A percentile compares a stretch with the other conserved stretches of the same genome.
Evolutionary conservation across 495 filamentous ascomycete genomes (phyloP).

Genomic region (Evansstolkia leycettana): DNA sequence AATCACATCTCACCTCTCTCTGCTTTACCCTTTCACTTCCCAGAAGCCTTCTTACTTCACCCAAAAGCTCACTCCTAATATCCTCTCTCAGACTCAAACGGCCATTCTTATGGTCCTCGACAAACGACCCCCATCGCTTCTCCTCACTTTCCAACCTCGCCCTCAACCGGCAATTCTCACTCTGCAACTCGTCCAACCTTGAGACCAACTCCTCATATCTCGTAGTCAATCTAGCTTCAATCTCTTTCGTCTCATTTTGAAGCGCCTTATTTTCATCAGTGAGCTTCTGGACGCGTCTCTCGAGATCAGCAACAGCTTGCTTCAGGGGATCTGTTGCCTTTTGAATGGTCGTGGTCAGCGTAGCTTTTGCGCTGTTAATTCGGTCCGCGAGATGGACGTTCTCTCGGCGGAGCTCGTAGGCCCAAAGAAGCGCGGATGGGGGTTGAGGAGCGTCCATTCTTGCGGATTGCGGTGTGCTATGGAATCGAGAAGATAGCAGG

Average conservation of each 20-base stretch:
- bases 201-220: conserved; percentile 2
- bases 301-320: conserved; percentile 3
- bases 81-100: too few relatives aligned
- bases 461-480: too few relatives aligned
- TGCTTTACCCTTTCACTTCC: too few relatives aligned
- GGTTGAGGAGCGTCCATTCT: too few relatives aligned
- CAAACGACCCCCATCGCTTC: too few relatives aligned
- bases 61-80: too few relatives aligned
- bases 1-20: too few relatives aligned
- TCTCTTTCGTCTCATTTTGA: conserved; percentile 5
- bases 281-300: conserved; percentile 6
- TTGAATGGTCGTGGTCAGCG: conserved; percentile 4
- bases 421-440: conserved; percentile 26
- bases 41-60: too few relatives aligned
- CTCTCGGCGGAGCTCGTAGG: conserved; percentile 21
- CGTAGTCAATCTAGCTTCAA: conserved; percentile 1
- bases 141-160: too few relatives aligned
- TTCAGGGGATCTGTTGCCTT: conserved; percentile 1
- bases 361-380: conserved; percentile 4
- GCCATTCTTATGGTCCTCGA: too few relatives aligned
- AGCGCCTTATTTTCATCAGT: conserved; percentile 8
- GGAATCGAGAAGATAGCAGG: too few relatives aligned
- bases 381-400: conserved; percentile 15
- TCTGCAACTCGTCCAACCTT: conserved; percentile 1
- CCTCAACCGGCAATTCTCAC: not conserved